A percentile compares a stretch with the other conserved stretches of the same genome.
These are phyloP conservation scores for Pyrenochaeta sp. DNA, from an alignment of 2,329 filamentous ascomycete genomes.

Conservation along the genomic window DNA sequence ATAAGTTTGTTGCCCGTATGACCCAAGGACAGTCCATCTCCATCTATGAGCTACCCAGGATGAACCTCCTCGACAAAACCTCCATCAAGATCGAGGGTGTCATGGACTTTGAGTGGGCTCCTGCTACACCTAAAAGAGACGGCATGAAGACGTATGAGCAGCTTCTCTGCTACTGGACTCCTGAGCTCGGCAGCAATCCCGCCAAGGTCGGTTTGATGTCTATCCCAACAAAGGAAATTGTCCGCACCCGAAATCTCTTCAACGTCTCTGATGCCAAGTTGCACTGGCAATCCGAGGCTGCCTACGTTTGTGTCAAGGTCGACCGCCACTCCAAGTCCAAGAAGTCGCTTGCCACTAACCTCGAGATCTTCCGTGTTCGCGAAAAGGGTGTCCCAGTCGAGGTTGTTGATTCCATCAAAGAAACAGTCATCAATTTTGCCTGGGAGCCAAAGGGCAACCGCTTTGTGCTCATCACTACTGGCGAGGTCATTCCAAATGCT, in stretches of 20 bases:
- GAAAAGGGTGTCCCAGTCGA: slow-evolving; percentile 99
- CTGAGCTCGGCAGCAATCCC: slow-evolving; percentile 96
- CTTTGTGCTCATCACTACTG: slow-evolving; percentile 95
- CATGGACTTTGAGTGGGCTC: slow-evolving; percentile 98
- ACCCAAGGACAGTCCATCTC: slow-evolving; percentile 88
- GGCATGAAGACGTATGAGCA: slow-evolving; percentile 93
- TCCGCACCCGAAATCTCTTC: slow-evolving; percentile 95
- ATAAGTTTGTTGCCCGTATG: slow-evolving; percentile 95
- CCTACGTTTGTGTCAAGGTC: slow-evolving; percentile 97
- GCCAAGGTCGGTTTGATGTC: slow-evolving; percentile 97
- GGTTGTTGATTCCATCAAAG: slow-evolving; percentile 96
- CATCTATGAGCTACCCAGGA: slow-evolving; percentile 86
- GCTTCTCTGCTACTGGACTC: slow-evolving; percentile 98
- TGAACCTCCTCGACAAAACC: slow-evolving; percentile 89
- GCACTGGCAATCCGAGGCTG: slow-evolving; percentile 95
- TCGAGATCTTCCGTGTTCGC: slow-evolving; percentile 96
- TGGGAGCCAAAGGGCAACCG: slow-evolving; percentile 99
- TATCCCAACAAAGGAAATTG: slow-evolving; percentile 91
- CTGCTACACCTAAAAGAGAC: slow-evolving; percentile 80
- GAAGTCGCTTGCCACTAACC: slow-evolving; percentile 94
- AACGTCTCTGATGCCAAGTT: slow-evolving; percentile 97
- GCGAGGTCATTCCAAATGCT: slow-evolving; percentile 78
- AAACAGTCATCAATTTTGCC: slow-evolving; percentile 98
- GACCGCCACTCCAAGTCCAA: slow-evolving; percentile 99
- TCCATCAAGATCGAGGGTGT: slow-evolving; percentile 96